Percentiles rank a stretch among this genome's conserved stretches.
Evolutionary conservation across 139 green algal species (phyloP).

Genomic region (Chlorella sp.): DNA sequence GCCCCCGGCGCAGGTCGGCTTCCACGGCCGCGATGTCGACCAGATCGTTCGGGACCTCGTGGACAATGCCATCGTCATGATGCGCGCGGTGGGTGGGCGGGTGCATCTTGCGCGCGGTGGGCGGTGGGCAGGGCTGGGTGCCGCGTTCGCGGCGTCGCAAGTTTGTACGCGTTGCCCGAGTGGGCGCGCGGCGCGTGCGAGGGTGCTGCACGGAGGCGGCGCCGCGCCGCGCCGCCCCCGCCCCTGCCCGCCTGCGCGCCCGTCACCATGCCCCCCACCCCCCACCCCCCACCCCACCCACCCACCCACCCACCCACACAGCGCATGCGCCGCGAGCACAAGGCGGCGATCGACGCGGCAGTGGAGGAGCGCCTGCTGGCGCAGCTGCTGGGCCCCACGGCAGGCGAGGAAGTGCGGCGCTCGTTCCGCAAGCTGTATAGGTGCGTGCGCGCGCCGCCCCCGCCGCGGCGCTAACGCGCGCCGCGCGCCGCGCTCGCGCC

Average conservation of each 20-base stretch:
- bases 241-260: no score
- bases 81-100: constrained; percentile 50
- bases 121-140: not conserved
- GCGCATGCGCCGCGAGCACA: constrained; percentile 26
- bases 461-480: not conserved
- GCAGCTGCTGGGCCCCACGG: constrained; percentile 46
- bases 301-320: not conserved
- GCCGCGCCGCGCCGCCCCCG: no score
- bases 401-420: constrained; percentile 22
- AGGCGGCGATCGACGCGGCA: constrained; percentile 40
- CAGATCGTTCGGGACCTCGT: constrained; percentile 95
- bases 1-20: no score
- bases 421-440: constrained; percentile 56
- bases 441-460: not conserved
- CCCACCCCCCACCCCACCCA: not conserved
- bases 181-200: no score
- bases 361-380: constrained; percentile 73
- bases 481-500: not conserved
- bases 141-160: no score
- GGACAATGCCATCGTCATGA: constrained; percentile 83
- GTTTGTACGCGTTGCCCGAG: no score
- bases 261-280: not conserved
- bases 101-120: not conserved
- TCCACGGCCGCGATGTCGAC: constrained; percentile 96
- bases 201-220: no score